Base-by-base conservation (phyloP, 2,329 filamentous ascomycete genomes). In the Byssoonygena ceratinophila region DNA sequence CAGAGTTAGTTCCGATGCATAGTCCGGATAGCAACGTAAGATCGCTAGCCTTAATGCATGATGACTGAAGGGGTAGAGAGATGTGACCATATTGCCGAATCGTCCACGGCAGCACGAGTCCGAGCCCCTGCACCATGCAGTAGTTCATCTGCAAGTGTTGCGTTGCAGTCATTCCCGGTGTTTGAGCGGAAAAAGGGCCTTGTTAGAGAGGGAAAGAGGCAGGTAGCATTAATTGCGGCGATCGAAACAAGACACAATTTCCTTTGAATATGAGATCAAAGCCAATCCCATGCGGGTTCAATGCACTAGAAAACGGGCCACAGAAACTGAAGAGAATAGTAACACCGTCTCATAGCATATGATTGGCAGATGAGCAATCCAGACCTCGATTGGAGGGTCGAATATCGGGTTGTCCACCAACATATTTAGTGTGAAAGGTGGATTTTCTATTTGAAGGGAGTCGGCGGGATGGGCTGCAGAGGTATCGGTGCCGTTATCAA, bases 11-110 rank as follows among this genome's bases (percentile, higher is more conserved):
- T 40, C 40, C 49, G 49, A 44, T 37, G 22, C 12, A 46, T 36
- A 46, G 50, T 16, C 50, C 34, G 41, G 50, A 39, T 52, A 39
- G 16, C 41, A 52, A 46, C 31, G 20, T 39, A 46, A 45, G 40
- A 52, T 52, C 50, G 34, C 22, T 52, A 18, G 32, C 41, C 50
- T 52, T 29, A 40, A 52, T 52, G 50, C 50, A 52, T 29, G 50
- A 46, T 52, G 50, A 46, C 50, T 32, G 50, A 52, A 46, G 20
- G 22, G 41, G 43, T 39, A 41, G 50, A 40, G 16, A 52, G 20
- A 46, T 44, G 48, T 44, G 48, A 51, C 39, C 37, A 44, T 32
- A 16, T 18, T 32, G 12, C 25, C 29, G 27, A 36, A n/a, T 16
- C 11, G 16, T 43, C 14, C 34, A 44, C 31, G 48, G 48, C 27